Evolutionary conservation across 2,329 filamentous ascomycete genomes (phyloP).

Genomic region (Pezicula carpinea): DNA sequence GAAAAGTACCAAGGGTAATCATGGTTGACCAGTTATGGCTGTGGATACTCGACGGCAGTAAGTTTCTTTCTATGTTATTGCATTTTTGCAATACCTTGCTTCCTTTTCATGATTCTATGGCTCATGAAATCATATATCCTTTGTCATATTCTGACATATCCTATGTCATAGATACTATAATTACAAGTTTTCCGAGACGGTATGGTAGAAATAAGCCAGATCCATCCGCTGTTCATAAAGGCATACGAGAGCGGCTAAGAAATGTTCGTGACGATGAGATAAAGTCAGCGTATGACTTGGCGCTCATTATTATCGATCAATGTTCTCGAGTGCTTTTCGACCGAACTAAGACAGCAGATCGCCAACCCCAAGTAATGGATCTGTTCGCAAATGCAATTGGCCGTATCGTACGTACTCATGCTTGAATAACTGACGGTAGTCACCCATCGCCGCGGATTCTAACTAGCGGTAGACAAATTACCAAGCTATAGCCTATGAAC

Average conservation of each 20-base stretch:
- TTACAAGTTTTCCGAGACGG: constrained; percentile 34
- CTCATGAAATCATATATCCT: no score
- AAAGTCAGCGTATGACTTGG: constrained; percentile 32
- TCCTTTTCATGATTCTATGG: no score
- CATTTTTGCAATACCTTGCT: no score
- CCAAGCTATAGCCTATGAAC: constrained; percentile 32
- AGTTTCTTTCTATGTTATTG: background rate
- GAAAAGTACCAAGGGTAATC: constrained; percentile 24
- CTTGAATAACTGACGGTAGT: background rate
- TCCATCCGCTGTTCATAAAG: constrained; percentile 31
- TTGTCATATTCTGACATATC: background rate
- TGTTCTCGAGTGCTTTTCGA: constrained; percentile 35
- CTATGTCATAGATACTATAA: constrained; percentile 27
- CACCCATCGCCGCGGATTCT: background rate
- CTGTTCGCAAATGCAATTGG: constrained; percentile 37
- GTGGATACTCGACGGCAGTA: constrained; percentile 32
- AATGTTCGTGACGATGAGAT: constrained; percentile 21
- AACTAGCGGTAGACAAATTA: constrained; percentile 26
- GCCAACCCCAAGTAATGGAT: constrained; percentile 34
- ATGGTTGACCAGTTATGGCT: constrained; percentile 35
- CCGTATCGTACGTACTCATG: constrained; percentile 27
- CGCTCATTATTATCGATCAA: constrained; percentile 32
- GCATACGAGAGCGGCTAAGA: constrained; percentile 27
- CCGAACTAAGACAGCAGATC: constrained; percentile 22
- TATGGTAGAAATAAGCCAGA: constrained; percentile 36